phyloP scores from a whole-genome alignment of 31 red algal genomes.

The Asparagopsis taxiformis region DNA sequence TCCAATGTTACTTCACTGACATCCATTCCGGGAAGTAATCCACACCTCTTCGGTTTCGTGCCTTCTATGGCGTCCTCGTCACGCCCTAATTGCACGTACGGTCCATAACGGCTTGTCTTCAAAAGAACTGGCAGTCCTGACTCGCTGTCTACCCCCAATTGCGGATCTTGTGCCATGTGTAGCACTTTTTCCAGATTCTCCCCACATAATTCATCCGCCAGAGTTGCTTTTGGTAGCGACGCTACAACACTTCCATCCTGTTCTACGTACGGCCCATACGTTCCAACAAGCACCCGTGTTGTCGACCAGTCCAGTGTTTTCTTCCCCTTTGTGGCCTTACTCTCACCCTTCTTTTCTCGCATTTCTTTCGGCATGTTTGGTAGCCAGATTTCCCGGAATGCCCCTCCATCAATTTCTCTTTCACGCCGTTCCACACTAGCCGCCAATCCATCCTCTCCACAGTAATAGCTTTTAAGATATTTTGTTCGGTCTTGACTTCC shows the following conservation, averaged over 20 bases:
- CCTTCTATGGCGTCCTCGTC: too few species aligned
- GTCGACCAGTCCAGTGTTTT: conserved; percentile 23
- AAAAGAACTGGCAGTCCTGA: too few species aligned
- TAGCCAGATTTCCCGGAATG: conserved; percentile 52
- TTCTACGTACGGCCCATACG: conserved; percentile 93
- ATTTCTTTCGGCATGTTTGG: conserved; percentile 51
- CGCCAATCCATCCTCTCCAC: conserved; percentile 64
- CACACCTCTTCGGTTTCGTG: too few species aligned
- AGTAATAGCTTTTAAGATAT: conserved; percentile 84
- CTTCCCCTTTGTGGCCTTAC: neutral
- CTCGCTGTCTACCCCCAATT: conserved; percentile 82
- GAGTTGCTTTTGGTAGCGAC: too few species aligned
- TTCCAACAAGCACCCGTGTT: conserved; percentile 68
- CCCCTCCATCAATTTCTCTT: conserved; percentile 63
- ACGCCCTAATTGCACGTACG: too few species aligned
- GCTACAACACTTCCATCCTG: conserved; percentile 26
- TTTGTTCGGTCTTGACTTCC: conserved; percentile 63
- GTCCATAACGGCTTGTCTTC: too few species aligned
- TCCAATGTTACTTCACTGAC: too few species aligned
- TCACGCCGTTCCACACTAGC: conserved; percentile 40
- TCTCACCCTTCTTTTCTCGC: neutral
- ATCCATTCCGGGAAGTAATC: too few species aligned
- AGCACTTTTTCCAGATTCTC: conserved; percentile 48
- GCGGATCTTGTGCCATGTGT: conserved; percentile 41
- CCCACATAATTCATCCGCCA: conserved; percentile 67